A percentile compares a stretch with the other conserved stretches of the same genome.
Evolutionary conservation across 257 asterid species (phyloP).

Genomic region (Avicennia marina): DNA sequence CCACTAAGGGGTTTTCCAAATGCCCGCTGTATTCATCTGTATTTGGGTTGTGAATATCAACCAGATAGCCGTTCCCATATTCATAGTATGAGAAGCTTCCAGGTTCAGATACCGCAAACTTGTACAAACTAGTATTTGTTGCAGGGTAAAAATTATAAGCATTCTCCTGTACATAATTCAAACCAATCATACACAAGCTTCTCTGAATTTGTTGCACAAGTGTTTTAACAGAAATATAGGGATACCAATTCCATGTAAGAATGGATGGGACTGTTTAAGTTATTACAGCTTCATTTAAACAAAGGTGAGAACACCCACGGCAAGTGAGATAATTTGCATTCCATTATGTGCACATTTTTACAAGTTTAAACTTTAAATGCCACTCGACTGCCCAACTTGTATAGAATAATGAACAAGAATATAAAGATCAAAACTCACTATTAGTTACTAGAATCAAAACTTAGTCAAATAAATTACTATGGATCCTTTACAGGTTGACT

Average conservation of each 20-base stretch:
- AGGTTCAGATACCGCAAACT: conserved; percentile 68
- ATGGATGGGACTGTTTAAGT: neutral
- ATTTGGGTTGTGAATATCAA: conserved; percentile 35
- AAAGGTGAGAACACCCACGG: neutral
- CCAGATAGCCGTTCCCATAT: conserved; percentile 50
- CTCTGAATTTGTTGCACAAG: neutral
- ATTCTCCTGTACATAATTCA: conserved; percentile 53
- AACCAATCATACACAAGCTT: conserved; percentile 16
- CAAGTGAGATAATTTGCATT: conserved; percentile 1
- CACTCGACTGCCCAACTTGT: conserved; percentile 7
- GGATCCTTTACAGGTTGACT: neutral
- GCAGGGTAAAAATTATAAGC: conserved; percentile 52
- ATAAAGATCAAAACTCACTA: neutral
- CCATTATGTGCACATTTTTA: neutral
- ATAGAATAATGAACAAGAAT: neutral
- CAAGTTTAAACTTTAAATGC: conserved; percentile 11
- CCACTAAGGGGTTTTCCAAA: conserved; percentile 36
- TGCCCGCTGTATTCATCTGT: conserved; percentile 39
- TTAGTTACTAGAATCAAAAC: too few relatives aligned
- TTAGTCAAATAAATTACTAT: too few relatives aligned
- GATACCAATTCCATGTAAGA: neutral
- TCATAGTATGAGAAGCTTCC: conserved; percentile 67
- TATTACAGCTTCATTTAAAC: neutral
- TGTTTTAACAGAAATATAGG: neutral
- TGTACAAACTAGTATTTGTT: conserved; percentile 50